Conservation (phyloP, 1,284 basidiomycete species). For the Mixia osmundae region DNA sequence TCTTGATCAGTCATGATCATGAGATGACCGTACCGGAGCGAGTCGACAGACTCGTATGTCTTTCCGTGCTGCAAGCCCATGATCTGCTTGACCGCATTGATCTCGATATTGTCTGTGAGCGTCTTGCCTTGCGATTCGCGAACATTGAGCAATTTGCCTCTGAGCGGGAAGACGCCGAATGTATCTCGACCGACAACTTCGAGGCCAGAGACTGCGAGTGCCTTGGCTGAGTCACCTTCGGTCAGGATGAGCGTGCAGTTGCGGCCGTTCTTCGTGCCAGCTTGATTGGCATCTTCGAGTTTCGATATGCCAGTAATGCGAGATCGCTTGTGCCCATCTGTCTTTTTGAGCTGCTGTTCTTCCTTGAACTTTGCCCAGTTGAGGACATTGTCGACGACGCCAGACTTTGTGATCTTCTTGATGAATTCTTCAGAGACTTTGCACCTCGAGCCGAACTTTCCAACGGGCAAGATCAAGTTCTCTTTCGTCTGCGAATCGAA, state of each 20-base stretch:
- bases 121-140: constrained; percentile 88
- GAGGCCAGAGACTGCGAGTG: constrained; percentile 81
- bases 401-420: constrained; percentile 80
- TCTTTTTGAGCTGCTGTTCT: constrained; percentile 85
- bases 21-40: constrained; percentile 72
- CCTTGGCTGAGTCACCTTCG: constrained; percentile 98
- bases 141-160: constrained; percentile 92
- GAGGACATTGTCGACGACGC: constrained; percentile 77
- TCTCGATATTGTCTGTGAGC: constrained; percentile 95
- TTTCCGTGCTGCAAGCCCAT: constrained; percentile 88
- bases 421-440: constrained; percentile 80
- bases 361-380: constrained; percentile 95
- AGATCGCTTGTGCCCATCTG: constrained; percentile 78
- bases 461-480: constrained; percentile 62
- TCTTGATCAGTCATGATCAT: constrained; percentile 99
- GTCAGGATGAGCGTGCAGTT: constrained; percentile 91
- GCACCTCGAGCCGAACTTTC: constrained; percentile 73
- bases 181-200: constrained; percentile 87
- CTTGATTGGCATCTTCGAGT: constrained; percentile 92
- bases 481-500: constrained; percentile 99
- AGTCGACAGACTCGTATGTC: constrained; percentile 46
- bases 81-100: constrained; percentile 94
- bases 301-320: constrained; percentile 72
- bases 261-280: constrained; percentile 55
- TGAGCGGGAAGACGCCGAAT: constrained; percentile 91